A percentile compares a stretch with the other conserved stretches of the same genome.
phyloP scores from a whole-genome alignment of 306 rosid genomes.

The Pachyrhizus erosus region DNA sequence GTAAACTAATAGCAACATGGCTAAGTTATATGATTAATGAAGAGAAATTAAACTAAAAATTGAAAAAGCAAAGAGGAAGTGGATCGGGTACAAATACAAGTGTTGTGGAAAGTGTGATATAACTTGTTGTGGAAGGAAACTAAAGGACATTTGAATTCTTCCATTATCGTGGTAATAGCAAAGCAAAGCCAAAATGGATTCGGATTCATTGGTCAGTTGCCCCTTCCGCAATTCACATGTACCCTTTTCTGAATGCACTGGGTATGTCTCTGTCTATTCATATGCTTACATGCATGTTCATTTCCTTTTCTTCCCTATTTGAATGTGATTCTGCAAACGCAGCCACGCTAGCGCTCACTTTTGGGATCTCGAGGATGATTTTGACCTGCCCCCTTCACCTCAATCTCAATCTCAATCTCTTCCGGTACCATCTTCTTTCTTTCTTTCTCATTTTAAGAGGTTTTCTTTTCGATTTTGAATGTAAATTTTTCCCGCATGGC shows the following conservation, averaged over 20 bases:
- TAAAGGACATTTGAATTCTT: not conserved
- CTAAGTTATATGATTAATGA: no score
- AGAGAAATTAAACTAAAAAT: not conserved
- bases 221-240: conserved; percentile 62
- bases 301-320: not conserved
- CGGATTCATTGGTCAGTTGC: conserved; percentile 41
- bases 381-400: not conserved
- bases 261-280: conserved; percentile 41
- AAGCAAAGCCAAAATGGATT: conserved; percentile 26
- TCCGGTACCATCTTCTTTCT: not conserved
- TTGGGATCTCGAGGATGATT: conserved; percentile 1
- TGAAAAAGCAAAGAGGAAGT: no score
- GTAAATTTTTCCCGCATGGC: not conserved
- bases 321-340: conserved; percentile 38
- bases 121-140: not conserved
- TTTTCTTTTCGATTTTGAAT: not conserved
- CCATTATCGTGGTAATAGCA: not conserved
- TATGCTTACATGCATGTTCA: not conserved
- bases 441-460: not conserved
- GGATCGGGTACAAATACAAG: no score
- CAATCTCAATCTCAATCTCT: conserved; percentile 19
- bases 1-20: no score
- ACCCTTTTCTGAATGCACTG: conserved; percentile 55
- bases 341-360: conserved; percentile 79
- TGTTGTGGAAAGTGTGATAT: not conserved